Conservation (phyloP, 2,329 filamentous ascomycete genomes). For the Dendryphion nanum region DNA sequence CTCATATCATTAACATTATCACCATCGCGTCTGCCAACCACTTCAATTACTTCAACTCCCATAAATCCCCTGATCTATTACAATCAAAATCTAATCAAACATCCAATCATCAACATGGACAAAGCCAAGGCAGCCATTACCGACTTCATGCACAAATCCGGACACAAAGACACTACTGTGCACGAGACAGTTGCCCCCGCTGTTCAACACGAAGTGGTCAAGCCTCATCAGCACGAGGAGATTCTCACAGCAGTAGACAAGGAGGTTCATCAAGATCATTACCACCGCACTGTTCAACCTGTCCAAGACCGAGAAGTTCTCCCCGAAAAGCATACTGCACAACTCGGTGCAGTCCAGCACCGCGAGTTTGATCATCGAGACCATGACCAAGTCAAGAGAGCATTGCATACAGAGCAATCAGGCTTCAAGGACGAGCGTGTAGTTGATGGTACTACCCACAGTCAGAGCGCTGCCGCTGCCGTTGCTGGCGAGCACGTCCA, state of each 20-base stretch:
- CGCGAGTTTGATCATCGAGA: slow-evolving; percentile 62
- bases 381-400: slow-evolving; percentile 34
- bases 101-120: slow-evolving; percentile 47
- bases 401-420: slow-evolving; percentile 48
- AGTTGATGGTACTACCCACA: slow-evolving; percentile 50
- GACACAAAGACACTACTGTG: slow-evolving; percentile 69
- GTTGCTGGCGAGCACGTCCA: slow-evolving; percentile 63
- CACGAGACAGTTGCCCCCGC: slow-evolving; percentile 63
- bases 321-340: slow-evolving; percentile 63
- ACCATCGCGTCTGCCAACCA: too few species aligned
- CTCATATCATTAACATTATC: too few species aligned
- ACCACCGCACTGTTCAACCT: slow-evolving; percentile 69
- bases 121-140: slow-evolving; percentile 63
- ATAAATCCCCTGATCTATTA: neutral
- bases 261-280: slow-evolving; percentile 70
- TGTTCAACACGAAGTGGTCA: slow-evolving; percentile 60
- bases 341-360: slow-evolving; percentile 59
- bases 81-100: slow-evolving; percentile 1
- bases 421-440: slow-evolving; percentile 54
- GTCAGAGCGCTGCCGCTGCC: slow-evolving; percentile 47
- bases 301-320: slow-evolving; percentile 55
- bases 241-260: slow-evolving; percentile 62
- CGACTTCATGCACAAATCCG: slow-evolving; percentile 59
- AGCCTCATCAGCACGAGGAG: slow-evolving; percentile 62
- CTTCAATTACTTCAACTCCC: neutral